Conservation (phyloP, 768 basidiomycete species). For the Lactarius sp. region DNA sequence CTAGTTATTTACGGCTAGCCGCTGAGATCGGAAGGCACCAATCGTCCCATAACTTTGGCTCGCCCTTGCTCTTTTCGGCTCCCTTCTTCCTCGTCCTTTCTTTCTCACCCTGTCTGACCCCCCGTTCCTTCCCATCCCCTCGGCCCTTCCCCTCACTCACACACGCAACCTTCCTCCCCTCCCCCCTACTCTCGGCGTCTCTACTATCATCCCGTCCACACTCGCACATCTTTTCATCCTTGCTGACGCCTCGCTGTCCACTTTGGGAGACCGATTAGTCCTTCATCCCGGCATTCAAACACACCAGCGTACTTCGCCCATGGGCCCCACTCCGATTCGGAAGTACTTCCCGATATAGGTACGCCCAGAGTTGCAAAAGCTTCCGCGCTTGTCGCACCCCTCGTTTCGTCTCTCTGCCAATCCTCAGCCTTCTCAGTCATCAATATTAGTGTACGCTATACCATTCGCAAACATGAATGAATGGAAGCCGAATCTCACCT, state of each 20-base stretch:
- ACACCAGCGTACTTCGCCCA: slow-evolving; percentile 10
- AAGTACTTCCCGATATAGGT: slow-evolving; percentile 25
- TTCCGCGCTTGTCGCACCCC: slow-evolving; percentile 27
- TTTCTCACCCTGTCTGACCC: slow-evolving; percentile 2
- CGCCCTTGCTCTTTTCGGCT: slow-evolving; percentile 9
- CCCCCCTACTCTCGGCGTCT: slow-evolving; percentile 15
- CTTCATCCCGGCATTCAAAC: slow-evolving; percentile 20
- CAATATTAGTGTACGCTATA: slow-evolving; percentile 13
- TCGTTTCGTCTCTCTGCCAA: slow-evolving; percentile 20
- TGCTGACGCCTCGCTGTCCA: neutral
- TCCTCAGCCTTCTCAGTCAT: slow-evolving; percentile 17
- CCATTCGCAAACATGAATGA: slow-evolving; percentile 22
- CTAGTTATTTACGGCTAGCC: slow-evolving; percentile 26
- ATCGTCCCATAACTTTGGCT: slow-evolving; percentile 17
- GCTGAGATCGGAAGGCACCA: slow-evolving; percentile 27
- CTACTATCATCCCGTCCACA: neutral
- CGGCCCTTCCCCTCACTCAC: neutral
- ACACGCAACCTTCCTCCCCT: neutral
- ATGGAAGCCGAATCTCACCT: slow-evolving; percentile 18
- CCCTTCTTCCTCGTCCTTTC: slow-evolving; percentile 3
- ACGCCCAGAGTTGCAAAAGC: slow-evolving; percentile 13
- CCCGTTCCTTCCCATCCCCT: neutral
- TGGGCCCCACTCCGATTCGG: slow-evolving; percentile 17
- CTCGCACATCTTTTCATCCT: slow-evolving; percentile 10
- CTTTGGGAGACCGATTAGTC: neutral